Conservation (phyloP, 106 monocot genomes). For the Alisma plantagoaquatica region DNA sequence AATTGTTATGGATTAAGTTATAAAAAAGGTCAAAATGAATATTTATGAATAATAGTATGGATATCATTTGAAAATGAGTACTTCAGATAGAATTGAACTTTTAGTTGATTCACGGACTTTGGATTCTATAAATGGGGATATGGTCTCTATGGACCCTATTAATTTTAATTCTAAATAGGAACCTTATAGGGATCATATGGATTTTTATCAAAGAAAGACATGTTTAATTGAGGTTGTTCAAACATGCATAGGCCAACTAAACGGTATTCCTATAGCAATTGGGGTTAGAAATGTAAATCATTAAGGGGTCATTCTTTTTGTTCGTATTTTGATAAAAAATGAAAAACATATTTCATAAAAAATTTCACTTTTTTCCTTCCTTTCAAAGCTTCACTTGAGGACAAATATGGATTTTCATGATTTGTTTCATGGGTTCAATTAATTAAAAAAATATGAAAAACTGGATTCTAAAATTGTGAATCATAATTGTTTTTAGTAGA, state of each 20-base stretch:
- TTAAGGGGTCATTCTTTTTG: no score
- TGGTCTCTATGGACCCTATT: not conserved
- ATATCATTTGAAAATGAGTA: slow-evolving; percentile 1
- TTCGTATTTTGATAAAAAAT: no score
- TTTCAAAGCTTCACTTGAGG: no score
- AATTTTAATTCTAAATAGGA: not conserved
- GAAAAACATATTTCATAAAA: no score
- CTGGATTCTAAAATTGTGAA: no score
- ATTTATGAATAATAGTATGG: not conserved
- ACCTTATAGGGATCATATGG: not conserved
- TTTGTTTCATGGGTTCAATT: no score
- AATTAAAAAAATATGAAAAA: no score
- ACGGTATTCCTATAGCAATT: not conserved
- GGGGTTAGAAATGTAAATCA: no score
- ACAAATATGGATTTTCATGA: no score
- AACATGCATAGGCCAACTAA: not conserved
- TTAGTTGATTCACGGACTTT: not conserved
- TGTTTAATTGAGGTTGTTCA: not conserved
- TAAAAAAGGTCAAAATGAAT: slow-evolving; percentile 1
- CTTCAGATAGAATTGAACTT: not conserved
- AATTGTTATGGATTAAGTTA: not conserved
- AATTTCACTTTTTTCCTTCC: no score
- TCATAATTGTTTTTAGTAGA: no score
- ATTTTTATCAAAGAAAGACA: not conserved
- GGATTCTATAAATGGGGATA: not conserved